A percentile compares a stretch with the other conserved stretches of the same genome.
Conservation (phyloP, 2,329 filamentous ascomycete genomes). For the Onygena corvina region DNA sequence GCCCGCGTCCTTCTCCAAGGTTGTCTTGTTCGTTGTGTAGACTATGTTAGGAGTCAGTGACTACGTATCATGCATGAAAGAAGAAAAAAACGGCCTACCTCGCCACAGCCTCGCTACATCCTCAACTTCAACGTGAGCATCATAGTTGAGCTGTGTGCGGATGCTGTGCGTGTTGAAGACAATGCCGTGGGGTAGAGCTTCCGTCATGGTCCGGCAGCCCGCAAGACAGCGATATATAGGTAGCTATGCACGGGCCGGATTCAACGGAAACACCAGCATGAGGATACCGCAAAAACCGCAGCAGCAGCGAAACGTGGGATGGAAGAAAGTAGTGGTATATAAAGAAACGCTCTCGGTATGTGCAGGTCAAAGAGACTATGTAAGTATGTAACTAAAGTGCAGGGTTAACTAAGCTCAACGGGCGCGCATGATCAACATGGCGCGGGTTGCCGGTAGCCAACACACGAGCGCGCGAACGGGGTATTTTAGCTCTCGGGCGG, state of each 20-base stretch:
- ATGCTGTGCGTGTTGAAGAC: slow-evolving; percentile 28
- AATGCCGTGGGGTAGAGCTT: slow-evolving; percentile 31
- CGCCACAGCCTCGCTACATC: slow-evolving; percentile 39
- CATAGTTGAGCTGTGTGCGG: slow-evolving; percentile 27
- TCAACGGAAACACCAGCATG: slow-evolving; percentile 1
- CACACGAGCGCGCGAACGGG: slow-evolving; percentile 7
- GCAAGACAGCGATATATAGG: neutral
- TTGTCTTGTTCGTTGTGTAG: slow-evolving; percentile 36
- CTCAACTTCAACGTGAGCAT: slow-evolving; percentile 28
- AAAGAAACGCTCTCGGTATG: neutral
- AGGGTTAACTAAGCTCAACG: slow-evolving; percentile 5
- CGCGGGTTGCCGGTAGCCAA: slow-evolving; percentile 6
- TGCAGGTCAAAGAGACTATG: too few relatives aligned
- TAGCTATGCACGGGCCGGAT: neutral
- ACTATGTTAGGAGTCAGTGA: slow-evolving; percentile 24
- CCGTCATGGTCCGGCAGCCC: slow-evolving; percentile 24
- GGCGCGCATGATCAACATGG: slow-evolving; percentile 7
- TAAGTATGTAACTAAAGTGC: neutral
- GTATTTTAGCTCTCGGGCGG: slow-evolving; percentile 4
- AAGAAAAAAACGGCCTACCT: slow-evolving; percentile 27
- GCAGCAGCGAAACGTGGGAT: neutral
- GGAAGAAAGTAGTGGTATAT: neutral
- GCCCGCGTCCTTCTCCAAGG: slow-evolving; percentile 31
- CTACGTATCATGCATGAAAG: slow-evolving; percentile 9
- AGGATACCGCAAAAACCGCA: neutral